phyloP scores from a whole-genome alignment of 1,139 yeast genomes.

The Geotrichum reessii region DNA sequence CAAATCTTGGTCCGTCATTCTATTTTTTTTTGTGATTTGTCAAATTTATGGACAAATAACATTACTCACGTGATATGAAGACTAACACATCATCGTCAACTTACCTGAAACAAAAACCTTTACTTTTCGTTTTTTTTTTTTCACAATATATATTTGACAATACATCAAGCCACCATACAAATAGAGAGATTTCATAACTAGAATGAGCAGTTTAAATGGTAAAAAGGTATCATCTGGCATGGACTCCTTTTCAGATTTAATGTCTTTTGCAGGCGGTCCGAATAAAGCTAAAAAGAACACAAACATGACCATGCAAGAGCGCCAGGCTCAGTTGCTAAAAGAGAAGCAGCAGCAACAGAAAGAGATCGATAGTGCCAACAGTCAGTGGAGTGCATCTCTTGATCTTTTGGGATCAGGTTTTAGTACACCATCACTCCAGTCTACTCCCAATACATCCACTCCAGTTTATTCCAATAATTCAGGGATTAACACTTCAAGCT shows the following conservation, averaged over 20 bases:
- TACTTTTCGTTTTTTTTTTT: background rate
- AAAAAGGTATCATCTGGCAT: background rate
- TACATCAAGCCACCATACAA: background rate
- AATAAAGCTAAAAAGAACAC: conserved; percentile 19
- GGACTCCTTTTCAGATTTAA: conserved; percentile 28
- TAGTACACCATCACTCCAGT: conserved; percentile 17
- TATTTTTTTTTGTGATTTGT: too few relatives aligned
- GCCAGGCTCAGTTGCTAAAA: conserved; percentile 23
- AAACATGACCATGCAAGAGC: conserved; percentile 27
- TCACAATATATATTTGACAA: background rate
- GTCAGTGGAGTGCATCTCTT: conserved; percentile 10
- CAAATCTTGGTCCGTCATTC: too few relatives aligned
- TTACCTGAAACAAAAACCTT: background rate
- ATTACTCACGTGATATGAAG: background rate
- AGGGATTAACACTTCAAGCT: background rate
- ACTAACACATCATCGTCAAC: background rate
- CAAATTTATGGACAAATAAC: too few relatives aligned
- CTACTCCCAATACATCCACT: conserved; percentile 6
- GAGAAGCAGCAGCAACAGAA: conserved; percentile 17
- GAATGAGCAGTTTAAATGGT: conserved; percentile 10
- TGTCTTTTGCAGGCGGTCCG: conserved; percentile 20
- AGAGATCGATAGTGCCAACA: conserved; percentile 1
- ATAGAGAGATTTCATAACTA: background rate
- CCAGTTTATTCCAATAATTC: background rate
- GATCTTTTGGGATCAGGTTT: conserved; percentile 15